These are phyloP conservation scores for Aspergillus affinis DNA, from an alignment of 495 filamentous ascomycete species.

Conservation along the genomic window DNA sequence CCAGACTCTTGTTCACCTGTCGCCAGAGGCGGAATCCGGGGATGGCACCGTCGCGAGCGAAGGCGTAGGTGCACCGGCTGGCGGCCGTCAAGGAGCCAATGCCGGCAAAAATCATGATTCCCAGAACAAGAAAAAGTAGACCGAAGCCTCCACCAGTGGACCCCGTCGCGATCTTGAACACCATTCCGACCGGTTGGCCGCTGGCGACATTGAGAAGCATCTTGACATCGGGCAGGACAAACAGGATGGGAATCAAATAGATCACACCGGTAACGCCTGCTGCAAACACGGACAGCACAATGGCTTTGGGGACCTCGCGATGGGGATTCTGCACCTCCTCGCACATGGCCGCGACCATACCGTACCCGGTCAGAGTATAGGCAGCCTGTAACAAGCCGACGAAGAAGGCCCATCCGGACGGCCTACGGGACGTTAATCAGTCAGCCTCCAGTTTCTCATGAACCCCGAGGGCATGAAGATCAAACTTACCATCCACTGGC, in stretches of 20 bases:
- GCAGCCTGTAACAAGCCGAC: conserved; percentile 62
- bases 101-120: conserved; percentile 71
- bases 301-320: conserved; percentile 66
- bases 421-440: conserved; percentile 25
- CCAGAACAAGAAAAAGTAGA: conserved; percentile 69
- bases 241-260: conserved; percentile 66
- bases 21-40: conserved; percentile 66
- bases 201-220: conserved; percentile 57
- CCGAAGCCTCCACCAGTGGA: conserved; percentile 63
- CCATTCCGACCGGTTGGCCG: conserved; percentile 47
- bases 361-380: conserved; percentile 61
- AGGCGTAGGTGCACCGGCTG: conserved; percentile 75
- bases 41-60: conserved; percentile 65
- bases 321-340: conserved; percentile 70
- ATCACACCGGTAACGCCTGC: conserved; percentile 67
- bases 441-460: neutral
- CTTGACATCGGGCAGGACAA: conserved; percentile 59
- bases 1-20: conserved; percentile 51
- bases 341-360: conserved; percentile 58
- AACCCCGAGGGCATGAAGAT: neutral
- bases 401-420: conserved; percentile 62
- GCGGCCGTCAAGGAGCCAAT: conserved; percentile 72
- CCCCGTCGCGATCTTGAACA: conserved; percentile 37
- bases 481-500: conserved; percentile 51
- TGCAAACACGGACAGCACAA: conserved; percentile 68